These are phyloP conservation scores for Fusarium sp. DNA, from an alignment of 2,329 filamentous ascomycete species.

Conservation along the genomic window DNA sequence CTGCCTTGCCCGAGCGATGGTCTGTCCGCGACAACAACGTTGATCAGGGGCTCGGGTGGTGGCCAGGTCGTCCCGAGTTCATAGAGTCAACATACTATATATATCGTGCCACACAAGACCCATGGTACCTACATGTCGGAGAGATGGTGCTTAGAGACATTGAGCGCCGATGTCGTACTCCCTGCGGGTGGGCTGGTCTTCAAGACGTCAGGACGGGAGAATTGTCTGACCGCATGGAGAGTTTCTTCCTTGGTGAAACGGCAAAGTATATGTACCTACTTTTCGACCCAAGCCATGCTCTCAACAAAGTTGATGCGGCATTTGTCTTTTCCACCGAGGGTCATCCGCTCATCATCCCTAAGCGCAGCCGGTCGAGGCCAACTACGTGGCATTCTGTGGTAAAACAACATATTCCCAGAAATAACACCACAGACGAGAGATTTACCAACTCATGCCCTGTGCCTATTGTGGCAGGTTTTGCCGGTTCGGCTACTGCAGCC, in stretches of 20 bases:
- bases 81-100: conserved; percentile 97
- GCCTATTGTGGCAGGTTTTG: conserved; percentile 71
- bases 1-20: conserved; percentile 95
- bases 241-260: conserved; percentile 97
- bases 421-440: conserved; percentile 57
- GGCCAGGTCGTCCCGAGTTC: conserved; percentile 95
- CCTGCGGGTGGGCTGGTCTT: conserved; percentile 93
- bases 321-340: conserved; percentile 98
- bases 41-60: conserved; percentile 91
- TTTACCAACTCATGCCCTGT: conserved; percentile 76
- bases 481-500: conserved; percentile 82
- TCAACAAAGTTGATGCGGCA: conserved; percentile 87
- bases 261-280: conserved; percentile 95
- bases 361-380: conserved; percentile 42
- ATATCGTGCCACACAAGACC: conserved; percentile 93
- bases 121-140: conserved; percentile 95
- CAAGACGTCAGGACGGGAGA: conserved; percentile 86
- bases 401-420: conserved; percentile 42
- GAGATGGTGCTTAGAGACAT: conserved; percentile 96
- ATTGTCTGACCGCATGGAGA: conserved; percentile 95
- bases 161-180: conserved; percentile 86
- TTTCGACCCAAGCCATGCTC: conserved; percentile 85
- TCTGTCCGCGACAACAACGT: conserved; percentile 86
- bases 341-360: conserved; percentile 88
- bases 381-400: conserved; percentile 9